Evolutionary conservation across 768 basidiomycete species (phyloP).

Genomic region (Boletus subcaerulescens): DNA sequence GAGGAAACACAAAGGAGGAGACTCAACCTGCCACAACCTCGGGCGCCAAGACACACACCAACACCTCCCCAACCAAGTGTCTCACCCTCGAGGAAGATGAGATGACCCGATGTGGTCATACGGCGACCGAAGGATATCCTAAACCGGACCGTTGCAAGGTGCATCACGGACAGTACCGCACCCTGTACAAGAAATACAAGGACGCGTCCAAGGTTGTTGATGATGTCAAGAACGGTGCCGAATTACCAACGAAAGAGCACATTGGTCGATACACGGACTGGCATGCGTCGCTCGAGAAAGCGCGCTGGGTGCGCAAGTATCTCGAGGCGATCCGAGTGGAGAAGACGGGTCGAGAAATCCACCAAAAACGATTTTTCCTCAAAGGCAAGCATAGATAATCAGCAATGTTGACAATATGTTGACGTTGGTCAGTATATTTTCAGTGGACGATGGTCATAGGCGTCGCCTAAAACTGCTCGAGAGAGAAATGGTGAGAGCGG

Average conservation of each 20-base stretch:
- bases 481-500: constrained; percentile 27
- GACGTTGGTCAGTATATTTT: background rate
- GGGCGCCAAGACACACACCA: no score
- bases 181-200: constrained; percentile 20
- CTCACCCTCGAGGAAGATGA: no score
- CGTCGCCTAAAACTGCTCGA: constrained; percentile 29
- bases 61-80: no score
- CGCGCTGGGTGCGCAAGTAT: constrained; percentile 25
- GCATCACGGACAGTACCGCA: no score
- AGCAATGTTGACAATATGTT: no score
- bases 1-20: no score
- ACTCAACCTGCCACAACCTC: no score
- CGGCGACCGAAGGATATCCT: no score
- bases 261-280: constrained; percentile 14
- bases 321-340: constrained; percentile 34
- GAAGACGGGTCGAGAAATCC: constrained; percentile 29
- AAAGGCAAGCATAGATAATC: no score
- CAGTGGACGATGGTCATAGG: constrained; percentile 32
- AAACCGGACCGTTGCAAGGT: no score
- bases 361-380: constrained; percentile 32
- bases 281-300: constrained; percentile 16
- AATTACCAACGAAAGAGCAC: constrained; percentile 19
- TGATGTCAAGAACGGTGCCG: constrained; percentile 1
- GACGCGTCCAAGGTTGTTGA: constrained; percentile 28
- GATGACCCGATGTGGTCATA: no score